These are phyloP conservation scores for Immersiella caudata DNA, from an alignment of 495 filamentous ascomycete genomes.

Conservation along the genomic window DNA sequence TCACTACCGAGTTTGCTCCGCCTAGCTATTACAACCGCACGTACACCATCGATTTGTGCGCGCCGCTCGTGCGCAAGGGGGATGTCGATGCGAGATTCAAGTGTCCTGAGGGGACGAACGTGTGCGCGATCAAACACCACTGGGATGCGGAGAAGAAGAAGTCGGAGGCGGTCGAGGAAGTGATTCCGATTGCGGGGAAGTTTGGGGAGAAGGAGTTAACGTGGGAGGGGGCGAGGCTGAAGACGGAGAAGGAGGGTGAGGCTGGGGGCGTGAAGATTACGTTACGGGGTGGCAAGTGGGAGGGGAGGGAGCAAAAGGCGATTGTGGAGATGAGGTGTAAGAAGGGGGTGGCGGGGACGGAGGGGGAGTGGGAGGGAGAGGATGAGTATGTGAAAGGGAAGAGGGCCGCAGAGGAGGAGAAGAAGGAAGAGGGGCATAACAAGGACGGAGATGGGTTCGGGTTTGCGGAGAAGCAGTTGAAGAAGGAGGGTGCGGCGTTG, in stretches of 20 bases:
- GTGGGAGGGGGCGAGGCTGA: conserved; percentile 64
- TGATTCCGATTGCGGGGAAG: conserved; percentile 77
- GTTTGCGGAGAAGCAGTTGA: conserved; percentile 51
- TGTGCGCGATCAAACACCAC: conserved; percentile 75
- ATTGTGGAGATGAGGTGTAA: conserved; percentile 87
- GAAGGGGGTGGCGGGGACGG: conserved; percentile 65
- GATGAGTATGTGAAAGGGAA: conserved; percentile 45
- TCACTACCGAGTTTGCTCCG: conserved; percentile 52
- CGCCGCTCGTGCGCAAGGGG: conserved; percentile 58
- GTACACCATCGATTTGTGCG: conserved; percentile 87
- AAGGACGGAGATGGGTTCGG: conserved; percentile 41
- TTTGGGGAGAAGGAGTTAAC: conserved; percentile 61
- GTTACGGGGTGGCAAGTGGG: conserved; percentile 67
- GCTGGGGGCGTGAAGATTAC: conserved; percentile 70
- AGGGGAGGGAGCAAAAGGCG: conserved; percentile 62
- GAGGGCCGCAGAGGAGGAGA: conserved; percentile 24
- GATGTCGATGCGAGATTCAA: conserved; percentile 51
- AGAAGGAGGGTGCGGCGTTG: conserved; percentile 60
- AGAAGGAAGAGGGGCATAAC: conserved; percentile 35
- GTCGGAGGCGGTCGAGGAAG: conserved; percentile 40
- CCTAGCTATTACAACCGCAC: conserved; percentile 67
- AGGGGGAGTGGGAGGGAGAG: conserved; percentile 59
- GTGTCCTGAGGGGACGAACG: conserved; percentile 67
- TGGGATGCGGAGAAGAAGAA: conserved; percentile 42
- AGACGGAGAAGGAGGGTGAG: conserved; percentile 54